phyloP scores from a whole-genome alignment of 768 basidiomycete genomes.

The Leucosporidium creatinivorum region DNA sequence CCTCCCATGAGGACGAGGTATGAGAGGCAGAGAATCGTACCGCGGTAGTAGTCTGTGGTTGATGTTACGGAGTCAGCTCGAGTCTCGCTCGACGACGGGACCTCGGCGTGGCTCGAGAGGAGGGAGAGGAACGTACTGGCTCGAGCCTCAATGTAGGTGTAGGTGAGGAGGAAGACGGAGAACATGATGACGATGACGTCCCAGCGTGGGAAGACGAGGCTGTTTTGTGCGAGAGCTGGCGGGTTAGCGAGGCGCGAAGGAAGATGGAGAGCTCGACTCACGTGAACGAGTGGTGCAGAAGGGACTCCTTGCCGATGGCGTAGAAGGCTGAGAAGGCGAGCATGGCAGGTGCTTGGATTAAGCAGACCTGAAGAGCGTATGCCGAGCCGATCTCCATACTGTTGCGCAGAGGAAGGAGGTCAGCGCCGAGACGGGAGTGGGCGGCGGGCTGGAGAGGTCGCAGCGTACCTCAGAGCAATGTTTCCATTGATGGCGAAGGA shows the following conservation, averaged over 20 bases:
- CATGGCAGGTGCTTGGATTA: conserved; percentile 97
- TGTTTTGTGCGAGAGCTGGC: no score
- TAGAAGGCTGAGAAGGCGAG: conserved; percentile 97
- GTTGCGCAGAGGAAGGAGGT: background rate
- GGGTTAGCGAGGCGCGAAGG: no score
- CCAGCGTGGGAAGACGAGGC: conserved; percentile 96
- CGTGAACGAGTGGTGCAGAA: conserved; percentile 83
- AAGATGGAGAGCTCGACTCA: no score
- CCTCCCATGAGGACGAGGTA: conserved; percentile 86
- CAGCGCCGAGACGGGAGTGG: conserved; percentile 5
- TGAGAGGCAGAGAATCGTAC: conserved; percentile 88
- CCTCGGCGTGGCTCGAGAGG: no score
- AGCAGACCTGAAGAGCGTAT: conserved; percentile 94
- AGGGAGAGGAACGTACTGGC: background rate
- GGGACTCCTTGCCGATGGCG: conserved; percentile 73
- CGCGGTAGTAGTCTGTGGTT: conserved; percentile 79
- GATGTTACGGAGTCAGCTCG: conserved; percentile 63
- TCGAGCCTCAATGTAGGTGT: conserved; percentile 82
- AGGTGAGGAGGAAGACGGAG: conserved; percentile 94
- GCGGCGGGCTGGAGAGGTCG: background rate
- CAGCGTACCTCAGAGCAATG: conserved; percentile 77
- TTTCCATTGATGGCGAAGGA: conserved; percentile 95
- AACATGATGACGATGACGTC: conserved; percentile 90
- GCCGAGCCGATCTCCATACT: conserved; percentile 86
- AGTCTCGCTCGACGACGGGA: no score